Conservation (phyloP, 2,329 filamentous ascomycete species). For the Claviceps digitariae region DNA sequence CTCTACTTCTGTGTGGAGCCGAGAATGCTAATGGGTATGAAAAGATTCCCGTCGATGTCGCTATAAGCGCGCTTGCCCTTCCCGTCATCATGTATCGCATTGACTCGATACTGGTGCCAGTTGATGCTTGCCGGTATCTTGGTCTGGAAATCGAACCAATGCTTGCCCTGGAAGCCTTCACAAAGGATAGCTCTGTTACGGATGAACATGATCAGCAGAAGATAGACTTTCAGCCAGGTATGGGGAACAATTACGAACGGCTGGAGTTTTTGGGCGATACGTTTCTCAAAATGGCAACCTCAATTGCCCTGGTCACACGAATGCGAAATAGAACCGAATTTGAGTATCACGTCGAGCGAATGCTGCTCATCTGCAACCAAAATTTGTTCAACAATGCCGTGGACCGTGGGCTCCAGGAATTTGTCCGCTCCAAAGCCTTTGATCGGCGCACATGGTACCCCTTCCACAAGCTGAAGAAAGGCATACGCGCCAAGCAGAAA, state of each 20-base stretch:
- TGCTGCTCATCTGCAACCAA: conserved; percentile 82
- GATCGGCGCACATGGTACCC: conserved; percentile 84
- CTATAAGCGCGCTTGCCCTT: conserved; percentile 59
- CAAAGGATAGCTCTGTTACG: conserved; percentile 80
- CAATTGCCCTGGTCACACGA: conserved; percentile 68
- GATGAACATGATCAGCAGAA: conserved; percentile 56
- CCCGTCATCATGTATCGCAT: conserved; percentile 76
- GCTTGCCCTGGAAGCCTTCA: conserved; percentile 76
- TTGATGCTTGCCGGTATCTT: conserved; percentile 58
- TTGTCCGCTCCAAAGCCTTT: conserved; percentile 72
- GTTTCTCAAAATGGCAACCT: conserved; percentile 91
- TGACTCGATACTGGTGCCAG: conserved; percentile 66
- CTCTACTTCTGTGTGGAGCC: too few relatives aligned
- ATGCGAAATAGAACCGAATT: conserved; percentile 71
- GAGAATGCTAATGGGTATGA: background rate
- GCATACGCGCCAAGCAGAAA: conserved; percentile 42
- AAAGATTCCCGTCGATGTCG: conserved; percentile 55
- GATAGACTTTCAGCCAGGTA: conserved; percentile 65
- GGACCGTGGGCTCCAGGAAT: conserved; percentile 52
- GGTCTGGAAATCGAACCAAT: conserved; percentile 50
- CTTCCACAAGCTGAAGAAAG: conserved; percentile 56
- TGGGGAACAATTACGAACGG: conserved; percentile 91
- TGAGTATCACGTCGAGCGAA: conserved; percentile 78
- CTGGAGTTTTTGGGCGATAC: conserved; percentile 88
- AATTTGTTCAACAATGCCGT: conserved; percentile 72